phyloP scores from a whole-genome alignment of 768 basidiomycete species.

The Glaciozyma martinii region DNA sequence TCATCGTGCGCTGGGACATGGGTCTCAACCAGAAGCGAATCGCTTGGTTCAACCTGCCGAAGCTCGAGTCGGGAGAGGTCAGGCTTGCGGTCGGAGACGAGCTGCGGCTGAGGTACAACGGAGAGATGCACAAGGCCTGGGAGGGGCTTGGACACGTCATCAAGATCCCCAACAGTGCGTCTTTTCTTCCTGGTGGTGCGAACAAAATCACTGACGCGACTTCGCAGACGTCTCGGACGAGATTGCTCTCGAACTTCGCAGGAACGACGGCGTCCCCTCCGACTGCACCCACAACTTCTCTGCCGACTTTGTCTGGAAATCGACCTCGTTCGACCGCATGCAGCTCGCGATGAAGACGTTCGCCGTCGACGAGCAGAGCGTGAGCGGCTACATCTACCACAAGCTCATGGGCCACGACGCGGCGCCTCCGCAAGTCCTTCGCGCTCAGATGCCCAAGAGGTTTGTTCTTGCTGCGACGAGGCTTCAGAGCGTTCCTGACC shows the following conservation, averaged over 20 bases:
- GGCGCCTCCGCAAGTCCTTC: conserved; percentile 71
- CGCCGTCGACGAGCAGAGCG: conserved; percentile 97
- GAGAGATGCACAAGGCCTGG: conserved; percentile 86
- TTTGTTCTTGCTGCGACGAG: conserved; percentile 10
- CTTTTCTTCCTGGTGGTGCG: background rate
- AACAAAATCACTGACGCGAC: background rate
- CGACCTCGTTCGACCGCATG: conserved; percentile 98
- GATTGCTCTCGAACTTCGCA: conserved; percentile 82
- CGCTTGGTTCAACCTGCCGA: conserved; percentile 95
- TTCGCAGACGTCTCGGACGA: conserved; percentile 90
- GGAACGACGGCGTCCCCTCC: conserved; percentile 83
- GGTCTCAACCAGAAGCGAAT: conserved; percentile 97
- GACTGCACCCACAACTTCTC: conserved; percentile 91
- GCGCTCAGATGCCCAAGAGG: conserved; percentile 84
- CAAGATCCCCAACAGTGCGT: conserved; percentile 96
- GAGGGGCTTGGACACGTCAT: conserved; percentile 97
- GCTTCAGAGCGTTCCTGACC: background rate
- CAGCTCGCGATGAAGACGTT: conserved; percentile 99
- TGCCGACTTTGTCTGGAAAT: conserved; percentile 99
- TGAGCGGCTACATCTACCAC: conserved; percentile 98
- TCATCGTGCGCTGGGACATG: conserved; percentile 91
- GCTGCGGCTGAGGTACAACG: conserved; percentile 75
- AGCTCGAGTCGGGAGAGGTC: conserved; percentile 96
- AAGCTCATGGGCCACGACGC: conserved; percentile 93
- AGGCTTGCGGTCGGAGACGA: conserved; percentile 95